A percentile compares a stretch with the other conserved stretches of the same genome.
phyloP scores from a whole-genome alignment of 2,329 filamentous ascomycete genomes.

The Ceratocystis colombiana region DNA sequence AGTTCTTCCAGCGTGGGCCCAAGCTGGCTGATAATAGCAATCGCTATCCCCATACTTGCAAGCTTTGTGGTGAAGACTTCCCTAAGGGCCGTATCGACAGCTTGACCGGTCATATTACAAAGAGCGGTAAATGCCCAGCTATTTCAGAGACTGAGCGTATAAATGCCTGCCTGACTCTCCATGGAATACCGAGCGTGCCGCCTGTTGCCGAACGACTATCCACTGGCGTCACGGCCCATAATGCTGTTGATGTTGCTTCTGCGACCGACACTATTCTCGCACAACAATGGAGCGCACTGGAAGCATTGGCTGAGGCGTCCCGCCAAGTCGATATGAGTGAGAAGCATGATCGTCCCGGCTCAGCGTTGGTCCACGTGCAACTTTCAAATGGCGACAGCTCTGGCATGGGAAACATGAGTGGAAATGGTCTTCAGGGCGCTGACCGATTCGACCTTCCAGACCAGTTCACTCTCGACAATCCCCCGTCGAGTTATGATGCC shows the following conservation, averaged over 20 bases:
- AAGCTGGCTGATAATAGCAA: constrained; percentile 87
- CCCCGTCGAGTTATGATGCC: constrained; percentile 42
- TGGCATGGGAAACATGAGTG: constrained; percentile 19
- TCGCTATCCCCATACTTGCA: constrained; percentile 85
- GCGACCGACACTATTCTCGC: constrained; percentile 32
- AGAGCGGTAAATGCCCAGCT: constrained; percentile 61
- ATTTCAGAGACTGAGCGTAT: constrained; percentile 65
- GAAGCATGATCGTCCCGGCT: constrained; percentile 39
- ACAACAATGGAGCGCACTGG: constrained; percentile 66
- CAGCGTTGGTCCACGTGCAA: constrained; percentile 33
- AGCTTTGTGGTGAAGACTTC: constrained; percentile 76
- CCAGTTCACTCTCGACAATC: constrained; percentile 49
- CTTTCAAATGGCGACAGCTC: constrained; percentile 13
- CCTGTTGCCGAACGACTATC: constrained; percentile 20
- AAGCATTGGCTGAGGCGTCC: constrained; percentile 81
- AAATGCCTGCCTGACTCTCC: constrained; percentile 61
- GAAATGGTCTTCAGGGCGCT: constrained; percentile 23
- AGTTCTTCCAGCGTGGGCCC: constrained; percentile 77
- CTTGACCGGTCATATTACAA: constrained; percentile 69
- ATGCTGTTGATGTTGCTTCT: constrained; percentile 24
- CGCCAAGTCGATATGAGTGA: constrained; percentile 61
- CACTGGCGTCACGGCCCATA: constrained; percentile 13
- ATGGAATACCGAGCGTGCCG: constrained; percentile 50
- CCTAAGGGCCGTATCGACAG: constrained; percentile 82
- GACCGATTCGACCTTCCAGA: constrained; percentile 47